Conservation (phyloP, 371 early-diverging fungal species). For the Mucor irregularis region DNA sequence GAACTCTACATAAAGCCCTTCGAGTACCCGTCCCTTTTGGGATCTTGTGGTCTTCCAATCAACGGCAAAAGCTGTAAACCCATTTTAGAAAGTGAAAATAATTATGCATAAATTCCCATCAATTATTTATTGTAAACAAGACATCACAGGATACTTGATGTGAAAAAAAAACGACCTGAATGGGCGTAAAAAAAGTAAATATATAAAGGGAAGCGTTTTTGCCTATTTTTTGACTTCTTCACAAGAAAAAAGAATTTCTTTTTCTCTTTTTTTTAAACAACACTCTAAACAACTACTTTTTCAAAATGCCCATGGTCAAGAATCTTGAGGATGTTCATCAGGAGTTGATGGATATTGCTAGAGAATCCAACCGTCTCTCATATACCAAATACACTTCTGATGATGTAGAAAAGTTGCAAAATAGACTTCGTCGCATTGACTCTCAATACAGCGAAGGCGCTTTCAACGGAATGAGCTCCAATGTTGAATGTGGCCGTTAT, state of each 20-base stretch:
- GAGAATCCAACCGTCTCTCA: slow-evolving; percentile 34
- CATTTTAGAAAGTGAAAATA: too few relatives aligned
- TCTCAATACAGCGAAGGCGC: slow-evolving; percentile 23
- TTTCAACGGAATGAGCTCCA: slow-evolving; percentile 13
- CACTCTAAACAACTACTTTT: not conserved
- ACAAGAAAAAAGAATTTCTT: not conserved
- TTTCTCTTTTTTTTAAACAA: slow-evolving; percentile 1
- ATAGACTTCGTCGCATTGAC: slow-evolving; percentile 25
- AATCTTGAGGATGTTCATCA: slow-evolving; percentile 38
- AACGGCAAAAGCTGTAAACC: too few relatives aligned
- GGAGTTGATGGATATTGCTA: slow-evolving; percentile 41
- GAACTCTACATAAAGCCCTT: too few relatives aligned
- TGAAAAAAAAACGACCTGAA: too few relatives aligned
- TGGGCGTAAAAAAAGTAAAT: too few relatives aligned
- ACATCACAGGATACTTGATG: too few relatives aligned
- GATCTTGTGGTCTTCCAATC: too few relatives aligned
- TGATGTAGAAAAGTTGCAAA: slow-evolving; percentile 37
- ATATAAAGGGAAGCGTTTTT: too few relatives aligned
- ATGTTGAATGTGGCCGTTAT: slow-evolving; percentile 28
- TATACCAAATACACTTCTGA: slow-evolving; percentile 31
- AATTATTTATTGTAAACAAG: too few relatives aligned
- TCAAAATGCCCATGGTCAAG: slow-evolving; percentile 31
- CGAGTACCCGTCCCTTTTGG: too few relatives aligned
- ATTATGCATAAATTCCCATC: too few relatives aligned
- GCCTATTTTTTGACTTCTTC: not conserved